phyloP scores from a whole-genome alignment of 345 rosid genomes.

The Pseudoturritis turrita region DNA sequence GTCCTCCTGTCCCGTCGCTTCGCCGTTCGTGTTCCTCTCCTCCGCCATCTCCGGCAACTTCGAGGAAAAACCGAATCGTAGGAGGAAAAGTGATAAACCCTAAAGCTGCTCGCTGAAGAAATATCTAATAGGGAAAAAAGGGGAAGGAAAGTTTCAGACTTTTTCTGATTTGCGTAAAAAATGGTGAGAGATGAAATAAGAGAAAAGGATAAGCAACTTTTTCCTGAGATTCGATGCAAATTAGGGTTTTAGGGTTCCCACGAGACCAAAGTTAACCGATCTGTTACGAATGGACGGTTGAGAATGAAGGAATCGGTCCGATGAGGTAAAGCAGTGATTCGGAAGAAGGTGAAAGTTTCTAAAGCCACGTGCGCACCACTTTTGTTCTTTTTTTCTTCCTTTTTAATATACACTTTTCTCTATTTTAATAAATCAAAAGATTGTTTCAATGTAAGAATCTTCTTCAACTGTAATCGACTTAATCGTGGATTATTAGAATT shows the following conservation, averaged over 20 bases:
- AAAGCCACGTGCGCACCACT: slow-evolving; percentile 14
- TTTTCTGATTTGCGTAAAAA: background rate
- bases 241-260: slow-evolving; percentile 14
- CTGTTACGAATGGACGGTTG: slow-evolving; percentile 9
- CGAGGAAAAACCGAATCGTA: background rate
- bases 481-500: too few relatives aligned
- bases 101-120: background rate
- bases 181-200: background rate
- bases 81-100: slow-evolving; percentile 16
- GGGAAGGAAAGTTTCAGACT: slow-evolving; percentile 13
- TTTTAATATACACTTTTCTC: too few relatives aligned
- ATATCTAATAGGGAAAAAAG: background rate
- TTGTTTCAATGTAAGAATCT: background rate
- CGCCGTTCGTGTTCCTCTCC: slow-evolving; percentile 39
- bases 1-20: slow-evolving; percentile 25
- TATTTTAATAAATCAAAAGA: background rate
- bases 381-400: background rate
- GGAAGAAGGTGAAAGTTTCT: background rate
- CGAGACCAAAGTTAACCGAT: slow-evolving; percentile 16
- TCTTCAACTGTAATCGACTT: background rate
- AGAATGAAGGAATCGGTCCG: slow-evolving; percentile 1
- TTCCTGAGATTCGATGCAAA: slow-evolving; percentile 13
- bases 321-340: background rate
- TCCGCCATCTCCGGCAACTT: slow-evolving; percentile 42
- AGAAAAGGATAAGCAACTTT: slow-evolving; percentile 1